Percentiles rank a stretch among this genome's conserved stretches.
Conservation (phyloP, 169 alveolate species). For the Besnoitia besnoiti region DNA sequence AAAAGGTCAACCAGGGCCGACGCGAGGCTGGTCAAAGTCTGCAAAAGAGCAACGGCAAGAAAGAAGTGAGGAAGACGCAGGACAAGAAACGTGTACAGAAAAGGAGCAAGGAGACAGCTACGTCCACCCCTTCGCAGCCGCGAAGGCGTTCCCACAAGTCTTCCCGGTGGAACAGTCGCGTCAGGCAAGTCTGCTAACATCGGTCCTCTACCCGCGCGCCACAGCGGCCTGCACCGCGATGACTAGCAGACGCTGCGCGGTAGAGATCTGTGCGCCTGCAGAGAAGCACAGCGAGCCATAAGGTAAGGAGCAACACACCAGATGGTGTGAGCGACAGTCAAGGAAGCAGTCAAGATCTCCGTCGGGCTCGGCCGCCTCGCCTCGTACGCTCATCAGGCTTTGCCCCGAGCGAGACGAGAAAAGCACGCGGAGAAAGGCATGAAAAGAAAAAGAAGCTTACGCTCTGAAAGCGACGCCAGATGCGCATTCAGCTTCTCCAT, state of each 20-base stretch:
- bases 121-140: too few species aligned
- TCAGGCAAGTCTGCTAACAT: too few species aligned
- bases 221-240: too few species aligned
- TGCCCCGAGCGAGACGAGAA: not conserved
- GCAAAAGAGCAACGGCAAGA: not conserved
- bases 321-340: not conserved
- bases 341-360: not conserved
- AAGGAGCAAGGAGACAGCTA: too few species aligned
- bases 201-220: too few species aligned
- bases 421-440: not conserved
- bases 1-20: constrained; percentile 93
- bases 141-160: too few species aligned
- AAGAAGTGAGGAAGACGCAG: not conserved
- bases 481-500: constrained; percentile 85
- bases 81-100: too few species aligned
- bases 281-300: not conserved
- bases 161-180: too few species aligned
- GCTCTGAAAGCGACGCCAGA: constrained; percentile 86
- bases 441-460: constrained; percentile 58
- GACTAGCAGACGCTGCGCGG: too few species aligned
- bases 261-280: not conserved
- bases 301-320: not conserved
- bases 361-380: not conserved
- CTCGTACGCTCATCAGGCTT: not conserved
- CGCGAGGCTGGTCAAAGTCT: constrained; percentile 91